Evolutionary conservation across 805 yeast genomes (phyloP), one percentile per base, ranked within the genome.

Genomic region (Wickerhamiella brachini): DNA sequence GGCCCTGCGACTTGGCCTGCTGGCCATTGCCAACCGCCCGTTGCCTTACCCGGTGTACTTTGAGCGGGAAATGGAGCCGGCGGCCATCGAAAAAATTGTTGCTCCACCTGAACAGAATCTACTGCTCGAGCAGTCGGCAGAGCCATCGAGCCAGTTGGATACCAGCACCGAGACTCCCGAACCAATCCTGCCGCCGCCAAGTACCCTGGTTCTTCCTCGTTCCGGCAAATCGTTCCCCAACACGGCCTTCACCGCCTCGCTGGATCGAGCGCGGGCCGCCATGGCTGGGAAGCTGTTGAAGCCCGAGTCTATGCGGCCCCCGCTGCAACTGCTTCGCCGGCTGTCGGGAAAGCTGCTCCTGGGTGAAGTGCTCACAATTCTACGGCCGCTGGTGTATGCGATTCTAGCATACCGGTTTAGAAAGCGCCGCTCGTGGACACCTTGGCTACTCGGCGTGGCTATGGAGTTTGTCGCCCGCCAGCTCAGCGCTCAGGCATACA

Each of bases 371-470:
- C 46, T 66, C 42, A 59, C 62, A 24, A 66, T 70, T n/a, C 47
- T 69, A 44, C 61, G 74, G 15, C 74, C 74, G 0, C 53, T 70
- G 29, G 48, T 69, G 4, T 70, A 70, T 54, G 68, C 71, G 6
- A n/a, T 56, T 20, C 52, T 68, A 47, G 59, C 63, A 4, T 62
- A 58, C 54, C 50, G 55, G 37, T 60, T 49, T 48, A 58, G 65
- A 5, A 43, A 47, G 17, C 45, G 47, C 38, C 52, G 53, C 9
- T 60, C 62, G 45, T 70, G 73, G 73, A 59, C 63, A 13, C 74
- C 74, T 2, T 70, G 74, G 74, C 42, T 66, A 3, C 51, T 61
- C 15, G 74, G 74, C 3, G 26, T 66, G 9, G 57, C 58, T 2
- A 47, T 67, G 5, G 73, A 70, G 51, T 56, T 59, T n/a, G 20